Evolutionary conservation across 441 rosid genomes (phyloP).

Genomic region (Omphalea diandra): DNA sequence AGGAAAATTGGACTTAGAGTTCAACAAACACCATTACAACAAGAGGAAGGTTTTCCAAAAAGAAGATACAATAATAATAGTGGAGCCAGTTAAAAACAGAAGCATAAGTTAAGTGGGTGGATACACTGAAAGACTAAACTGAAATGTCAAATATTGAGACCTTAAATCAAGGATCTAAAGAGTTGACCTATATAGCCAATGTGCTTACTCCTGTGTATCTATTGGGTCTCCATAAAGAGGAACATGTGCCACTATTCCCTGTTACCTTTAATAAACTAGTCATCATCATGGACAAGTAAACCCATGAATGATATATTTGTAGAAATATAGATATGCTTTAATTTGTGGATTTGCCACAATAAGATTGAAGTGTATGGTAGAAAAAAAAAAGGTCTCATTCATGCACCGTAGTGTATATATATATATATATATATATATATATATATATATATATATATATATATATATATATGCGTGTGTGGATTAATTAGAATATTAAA

Average conservation of each 20-base stretch:
- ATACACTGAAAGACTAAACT: not conserved
- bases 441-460: no score
- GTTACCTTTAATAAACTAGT: not conserved
- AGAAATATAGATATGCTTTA: no score
- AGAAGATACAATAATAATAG: not conserved
- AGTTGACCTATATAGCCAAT: constrained; percentile 1
- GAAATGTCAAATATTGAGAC: not conserved
- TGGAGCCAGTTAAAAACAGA: not conserved
- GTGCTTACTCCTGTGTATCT: no score
- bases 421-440: no score
- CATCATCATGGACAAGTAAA: no score
- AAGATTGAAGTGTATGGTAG: no score
- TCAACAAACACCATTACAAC: not conserved
- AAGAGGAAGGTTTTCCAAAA: not conserved
- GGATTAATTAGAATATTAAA: no score
- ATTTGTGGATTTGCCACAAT: no score
- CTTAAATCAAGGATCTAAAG: not conserved
- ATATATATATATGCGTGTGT: no score
- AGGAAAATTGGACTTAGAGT: not conserved
- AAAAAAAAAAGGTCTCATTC: no score
- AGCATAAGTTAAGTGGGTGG: not conserved
- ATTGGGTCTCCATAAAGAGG: not conserved
- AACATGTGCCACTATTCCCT: not conserved
- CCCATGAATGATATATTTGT: no score
- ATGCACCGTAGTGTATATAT: no score